Base-by-base conservation (phyloP, 768 basidiomycete genomes). In the Lactifluus pinguis region DNA sequence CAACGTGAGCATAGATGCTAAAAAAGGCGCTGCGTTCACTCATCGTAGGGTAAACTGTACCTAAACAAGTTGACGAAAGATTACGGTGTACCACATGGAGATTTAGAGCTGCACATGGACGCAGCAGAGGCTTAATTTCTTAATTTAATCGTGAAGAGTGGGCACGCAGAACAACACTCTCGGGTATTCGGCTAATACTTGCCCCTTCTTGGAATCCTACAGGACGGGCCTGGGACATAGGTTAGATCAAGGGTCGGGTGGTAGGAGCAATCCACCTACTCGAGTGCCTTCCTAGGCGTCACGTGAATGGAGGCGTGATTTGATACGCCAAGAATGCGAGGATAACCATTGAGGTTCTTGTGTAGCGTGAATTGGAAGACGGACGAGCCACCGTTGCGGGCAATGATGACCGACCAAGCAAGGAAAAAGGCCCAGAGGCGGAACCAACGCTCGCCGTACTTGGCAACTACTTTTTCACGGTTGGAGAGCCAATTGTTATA, bases 311-410 rank as follows among this genome's bases (percentile, higher is more conserved):
- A 87, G n/a, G 78, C 77, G 68, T 98, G 95, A 67, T 81, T 89
- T 17, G 81, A 76, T 30, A 95, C 83, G 34, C 92, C 93, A 48
- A 88, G 83, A 68, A 97, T 81, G 61, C 97, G 89, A 70, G 92
- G 93, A 78, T 86, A 98, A 0, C 86, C 91, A 70, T 98, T 98
- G 65, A 98, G 76, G 79, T 98, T 99, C 79, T 99, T 99, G 80
- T 98, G 95, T 63, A 95, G 75, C 5, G 95, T 98, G 70, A 99
- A 83, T 76, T 98, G 95, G 89, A 95, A 99, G 45, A 98, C 88
- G 0, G 92, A 90, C 7, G 89, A 84, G 13, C 86, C 79, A 38
- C 97, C 97, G 79, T 98, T 91, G 30, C 92, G 82, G 66, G 87
- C 84, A 61, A 78, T 80, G 67, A 99, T 97, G n/a, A 80, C 81